Base-by-base conservation (phyloP, 1,139 yeast species). In the Kodamaea suecica region DNA sequence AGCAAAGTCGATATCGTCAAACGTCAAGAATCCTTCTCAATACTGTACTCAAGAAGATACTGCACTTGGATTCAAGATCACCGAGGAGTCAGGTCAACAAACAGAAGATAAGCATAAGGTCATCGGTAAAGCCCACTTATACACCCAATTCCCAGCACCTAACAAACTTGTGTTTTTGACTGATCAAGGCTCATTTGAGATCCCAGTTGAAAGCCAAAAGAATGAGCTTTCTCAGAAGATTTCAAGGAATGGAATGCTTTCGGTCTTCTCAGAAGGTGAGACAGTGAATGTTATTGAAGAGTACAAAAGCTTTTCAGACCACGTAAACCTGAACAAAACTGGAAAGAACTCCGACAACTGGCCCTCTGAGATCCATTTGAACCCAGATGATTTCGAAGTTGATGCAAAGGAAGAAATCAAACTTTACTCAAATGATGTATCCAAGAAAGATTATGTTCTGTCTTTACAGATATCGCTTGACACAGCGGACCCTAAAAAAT, bases 11-110 rank as follows among this genome's bases (percentile, higher is more conserved):
- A n/a, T n/a, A n/a, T n/a, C n/a, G 7, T 49, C 57, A 11, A 35
- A 41, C 1, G 30, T 53, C 11, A 25, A 34, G n/a, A 25, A 38
- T 2, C 45, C 59, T 11, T 33, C 37, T 3, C 33, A 43, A 2
- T 64, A 62, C 42, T 65, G 70, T 43, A 30, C 29, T 11, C 42
- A 49, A 6, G 48, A 47, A 26, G 27, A 44, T 2, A 31, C 33
- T 4, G 44, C 45, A 2, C 47, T 66, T 20, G 70, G 71, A 0
- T 66, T 41, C 39, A 42, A 40, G 23, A 52, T 67, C 9, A 30
- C 36, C n/a, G 39, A 38, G 4, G 44, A 47, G 10, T 50, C 66
- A 2, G 67, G 66, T 9, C 59, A 49, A 10, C 69, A 64, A 38
- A 48, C 58, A 2, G 40, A 48, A 3, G 49, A 48, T 17, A 57